Evolutionary conservation across 805 yeast genomes (phyloP).

Genomic region (Barnettozyma californica): DNA sequence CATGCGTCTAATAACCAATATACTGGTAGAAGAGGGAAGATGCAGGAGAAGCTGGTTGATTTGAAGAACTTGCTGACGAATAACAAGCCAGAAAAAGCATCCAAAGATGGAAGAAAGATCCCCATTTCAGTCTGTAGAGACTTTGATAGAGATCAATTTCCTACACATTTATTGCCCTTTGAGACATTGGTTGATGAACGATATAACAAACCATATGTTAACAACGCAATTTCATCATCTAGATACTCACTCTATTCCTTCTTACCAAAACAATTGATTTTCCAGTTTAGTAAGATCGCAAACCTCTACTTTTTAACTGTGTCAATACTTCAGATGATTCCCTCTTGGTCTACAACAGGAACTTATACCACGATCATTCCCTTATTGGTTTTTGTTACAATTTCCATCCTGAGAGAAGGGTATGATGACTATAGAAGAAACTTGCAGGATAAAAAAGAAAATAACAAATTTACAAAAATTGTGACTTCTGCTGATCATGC

Average conservation of each 20-base stretch:
- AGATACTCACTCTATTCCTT: constrained; percentile 90
- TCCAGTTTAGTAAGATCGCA: constrained; percentile 85
- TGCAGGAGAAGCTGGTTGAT: constrained; percentile 13
- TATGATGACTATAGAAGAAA: constrained; percentile 90
- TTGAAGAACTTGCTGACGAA: constrained; percentile 40
- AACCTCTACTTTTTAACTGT: constrained; percentile 79
- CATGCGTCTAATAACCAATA: constrained; percentile 12
- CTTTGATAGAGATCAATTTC: constrained; percentile 27
- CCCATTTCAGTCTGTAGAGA: constrained; percentile 51
- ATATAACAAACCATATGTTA: constrained; percentile 49
- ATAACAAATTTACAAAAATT: constrained; percentile 47
- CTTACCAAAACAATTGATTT: constrained; percentile 73
- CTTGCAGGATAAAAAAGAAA: constrained; percentile 78
- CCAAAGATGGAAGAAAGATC: constrained; percentile 69
- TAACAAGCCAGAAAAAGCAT: constrained; percentile 40
- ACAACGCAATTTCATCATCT: constrained; percentile 78
- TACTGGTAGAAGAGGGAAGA: constrained; percentile 22
- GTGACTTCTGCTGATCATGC: constrained; percentile 26
- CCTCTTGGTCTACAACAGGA: constrained; percentile 93
- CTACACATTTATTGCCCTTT: constrained; percentile 18
- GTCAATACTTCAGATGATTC: constrained; percentile 78
- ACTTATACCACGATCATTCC: constrained; percentile 89
- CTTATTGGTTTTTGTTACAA: constrained; percentile 65
- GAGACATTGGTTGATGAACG: constrained; percentile 62
- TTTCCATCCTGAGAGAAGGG: constrained; percentile 89